phyloP scores from a whole-genome alignment of 257 asterid species.

The Solanum bulbocastanum region DNA sequence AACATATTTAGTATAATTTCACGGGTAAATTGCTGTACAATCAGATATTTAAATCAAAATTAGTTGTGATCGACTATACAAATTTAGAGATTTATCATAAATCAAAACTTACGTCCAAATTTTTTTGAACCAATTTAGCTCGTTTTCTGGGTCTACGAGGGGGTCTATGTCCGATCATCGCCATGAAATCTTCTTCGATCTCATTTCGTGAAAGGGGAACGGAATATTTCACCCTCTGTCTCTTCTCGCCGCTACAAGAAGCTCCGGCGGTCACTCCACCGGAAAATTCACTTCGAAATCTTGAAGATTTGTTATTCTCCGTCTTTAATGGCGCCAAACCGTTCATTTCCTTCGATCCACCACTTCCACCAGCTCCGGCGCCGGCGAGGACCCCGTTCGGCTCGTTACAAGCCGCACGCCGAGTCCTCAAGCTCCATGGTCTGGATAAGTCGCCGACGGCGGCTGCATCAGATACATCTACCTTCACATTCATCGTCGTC shows the following conservation, averaged over 20 bases:
- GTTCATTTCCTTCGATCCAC: neutral
- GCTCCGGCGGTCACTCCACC: neutral
- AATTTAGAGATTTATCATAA: neutral
- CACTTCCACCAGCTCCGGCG: neutral
- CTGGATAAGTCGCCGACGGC: neutral
- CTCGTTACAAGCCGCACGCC: constrained; percentile 52
- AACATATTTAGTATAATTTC: neutral
- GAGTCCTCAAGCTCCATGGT: constrained; percentile 80
- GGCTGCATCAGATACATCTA: neutral
- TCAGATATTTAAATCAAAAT: too few species aligned
- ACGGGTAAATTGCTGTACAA: neutral
- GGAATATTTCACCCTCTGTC: constrained; percentile 3
- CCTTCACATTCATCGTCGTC: neutral
- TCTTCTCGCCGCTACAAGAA: neutral
- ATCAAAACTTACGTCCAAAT: constrained; percentile 1
- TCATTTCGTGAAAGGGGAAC: neutral
- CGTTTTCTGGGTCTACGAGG: constrained; percentile 14
- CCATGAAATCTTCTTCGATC: constrained; percentile 13
- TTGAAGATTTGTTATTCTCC: neutral
- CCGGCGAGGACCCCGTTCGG: constrained; percentile 8
- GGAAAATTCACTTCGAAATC: neutral
- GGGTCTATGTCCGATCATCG: constrained; percentile 2
- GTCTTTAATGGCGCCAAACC: neutral
- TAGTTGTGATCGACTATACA: neutral
- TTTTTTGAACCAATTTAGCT: constrained; percentile 3